Evolutionary conservation across 495 filamentous ascomycete species (phyloP).

Genomic region (Apodospora peruviana): DNA sequence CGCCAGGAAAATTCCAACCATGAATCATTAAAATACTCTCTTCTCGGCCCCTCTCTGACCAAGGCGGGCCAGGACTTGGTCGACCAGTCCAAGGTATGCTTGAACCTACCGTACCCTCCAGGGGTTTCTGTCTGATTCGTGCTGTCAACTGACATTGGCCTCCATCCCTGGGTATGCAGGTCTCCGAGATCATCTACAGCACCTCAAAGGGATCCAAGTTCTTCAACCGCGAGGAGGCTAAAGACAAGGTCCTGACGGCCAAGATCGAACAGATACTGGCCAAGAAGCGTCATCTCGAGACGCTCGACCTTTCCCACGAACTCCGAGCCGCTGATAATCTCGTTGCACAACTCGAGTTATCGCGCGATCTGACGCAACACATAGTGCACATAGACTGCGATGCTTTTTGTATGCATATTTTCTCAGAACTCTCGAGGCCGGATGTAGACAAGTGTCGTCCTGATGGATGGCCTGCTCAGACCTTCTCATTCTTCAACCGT

Average conservation of each 20-base stretch:
- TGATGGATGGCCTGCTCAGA: neutral
- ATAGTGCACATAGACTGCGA: conserved; percentile 96
- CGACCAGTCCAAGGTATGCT: conserved; percentile 75
- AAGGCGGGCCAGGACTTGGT: conserved; percentile 93
- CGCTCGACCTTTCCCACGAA: conserved; percentile 66
- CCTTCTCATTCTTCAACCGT: neutral
- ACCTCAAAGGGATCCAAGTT: conserved; percentile 95
- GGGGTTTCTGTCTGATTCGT: too few species aligned
- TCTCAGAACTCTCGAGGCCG: too few species aligned
- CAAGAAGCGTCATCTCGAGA: conserved; percentile 72
- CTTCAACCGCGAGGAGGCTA: conserved; percentile 84
- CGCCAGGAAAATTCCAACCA: conserved; percentile 11
- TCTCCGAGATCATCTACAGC: conserved; percentile 96
- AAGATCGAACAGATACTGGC: conserved; percentile 79
- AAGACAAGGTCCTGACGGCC: conserved; percentile 74
- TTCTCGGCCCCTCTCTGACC: conserved; percentile 89
- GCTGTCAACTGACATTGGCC: too few species aligned
- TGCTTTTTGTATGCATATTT: conserved; percentile 77
- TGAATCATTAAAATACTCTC: conserved; percentile 52
- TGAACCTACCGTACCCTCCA: neutral
- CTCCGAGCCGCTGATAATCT: conserved; percentile 74
- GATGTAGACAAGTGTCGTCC: too few species aligned
- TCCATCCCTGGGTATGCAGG: too few species aligned
- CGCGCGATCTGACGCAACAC: conserved; percentile 73
- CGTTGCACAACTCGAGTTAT: conserved; percentile 69